Conservation (phyloP, 225 moss, liverwort and hornwort genomes). For the Sphagnum tenellum region DNA sequence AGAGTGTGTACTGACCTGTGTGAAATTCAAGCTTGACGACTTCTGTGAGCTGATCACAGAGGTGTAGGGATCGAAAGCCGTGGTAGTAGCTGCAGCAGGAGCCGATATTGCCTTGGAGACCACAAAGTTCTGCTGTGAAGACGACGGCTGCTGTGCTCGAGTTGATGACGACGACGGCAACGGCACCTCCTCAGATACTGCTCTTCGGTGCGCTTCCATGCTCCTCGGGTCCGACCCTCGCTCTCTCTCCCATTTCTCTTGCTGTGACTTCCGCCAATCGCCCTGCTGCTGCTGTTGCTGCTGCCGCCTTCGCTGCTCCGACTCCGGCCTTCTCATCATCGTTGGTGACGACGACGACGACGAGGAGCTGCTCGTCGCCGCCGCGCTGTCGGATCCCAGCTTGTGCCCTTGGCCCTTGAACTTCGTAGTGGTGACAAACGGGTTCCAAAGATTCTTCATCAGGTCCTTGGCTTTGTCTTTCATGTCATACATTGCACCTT, state of each 20-base stretch:
- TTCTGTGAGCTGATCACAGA: conserved; percentile 15
- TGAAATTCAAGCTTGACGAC: no score
- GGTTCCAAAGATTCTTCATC: conserved; percentile 18
- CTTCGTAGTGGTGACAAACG: conserved; percentile 11
- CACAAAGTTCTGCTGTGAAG: no score
- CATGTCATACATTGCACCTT: conserved; percentile 15
- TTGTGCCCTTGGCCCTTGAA: conserved; percentile 39
- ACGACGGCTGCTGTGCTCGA: no score
- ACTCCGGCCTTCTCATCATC: no score
- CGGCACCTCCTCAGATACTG: no score
- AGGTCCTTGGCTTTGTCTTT: conserved; percentile 27
- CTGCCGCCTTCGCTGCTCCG: background rate
- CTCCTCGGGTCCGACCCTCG: background rate
- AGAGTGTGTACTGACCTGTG: no score
- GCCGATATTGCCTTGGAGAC: no score
- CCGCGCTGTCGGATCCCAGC: conserved; percentile 13
- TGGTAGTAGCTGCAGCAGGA: no score
- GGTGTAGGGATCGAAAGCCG: conserved; percentile 23
- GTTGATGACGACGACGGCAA: no score
- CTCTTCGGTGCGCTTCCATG: no score
- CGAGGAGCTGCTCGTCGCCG: background rate
- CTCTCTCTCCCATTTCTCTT: conserved; percentile 40
- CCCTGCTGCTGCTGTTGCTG: conserved; percentile 23
- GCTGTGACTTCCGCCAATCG: conserved; percentile 22
- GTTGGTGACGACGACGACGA: background rate